A percentile compares a stretch with the other conserved stretches of the same genome.
Evolutionary conservation across 441 rosid genomes (phyloP).

Genomic region (Hypseocharis bilobata): DNA sequence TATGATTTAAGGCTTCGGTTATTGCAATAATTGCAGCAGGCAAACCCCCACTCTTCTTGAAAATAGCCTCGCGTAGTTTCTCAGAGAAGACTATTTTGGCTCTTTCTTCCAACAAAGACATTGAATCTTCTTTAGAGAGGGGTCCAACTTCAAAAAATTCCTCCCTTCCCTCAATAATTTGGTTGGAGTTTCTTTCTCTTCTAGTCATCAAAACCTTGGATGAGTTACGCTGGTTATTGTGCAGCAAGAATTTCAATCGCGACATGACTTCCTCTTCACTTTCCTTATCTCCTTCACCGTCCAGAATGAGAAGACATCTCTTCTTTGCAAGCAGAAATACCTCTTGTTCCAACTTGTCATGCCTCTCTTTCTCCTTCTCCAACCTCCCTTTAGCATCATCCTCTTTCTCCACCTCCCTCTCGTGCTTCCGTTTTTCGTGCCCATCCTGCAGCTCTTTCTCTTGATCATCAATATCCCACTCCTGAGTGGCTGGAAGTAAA

Average conservation of each 20-base stretch:
- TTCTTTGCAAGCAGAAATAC: conserved; percentile 5
- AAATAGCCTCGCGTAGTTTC: conserved; percentile 1
- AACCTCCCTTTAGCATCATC: background rate
- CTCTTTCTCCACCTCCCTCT: background rate
- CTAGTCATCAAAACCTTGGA: conserved; percentile 27
- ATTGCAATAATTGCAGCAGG: conserved; percentile 30
- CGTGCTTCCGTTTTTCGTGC: background rate
- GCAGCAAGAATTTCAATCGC: background rate
- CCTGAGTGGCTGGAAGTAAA: conserved; percentile 25
- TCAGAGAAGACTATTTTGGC: background rate
- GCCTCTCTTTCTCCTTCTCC: background rate
- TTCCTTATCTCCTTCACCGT: conserved; percentile 24
- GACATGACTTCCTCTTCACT: conserved; percentile 11
- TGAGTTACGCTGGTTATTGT: background rate
- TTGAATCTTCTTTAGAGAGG: conserved; percentile 3
- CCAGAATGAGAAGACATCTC: conserved; percentile 32
- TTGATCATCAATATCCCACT: conserved; percentile 30
- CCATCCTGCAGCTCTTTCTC: conserved; percentile 20
- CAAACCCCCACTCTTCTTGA: conserved; percentile 18
- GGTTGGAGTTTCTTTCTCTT: background rate
- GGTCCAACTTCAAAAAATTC: conserved; percentile 1
- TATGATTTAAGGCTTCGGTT: conserved; percentile 25
- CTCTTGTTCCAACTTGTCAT: conserved; percentile 13
- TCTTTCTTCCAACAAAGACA: conserved; percentile 14
- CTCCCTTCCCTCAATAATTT: background rate